Evolutionary conservation across 1,284 basidiomycete genomes (phyloP).

Genomic region (Cutaneotrichosporon arboriforme): DNA sequence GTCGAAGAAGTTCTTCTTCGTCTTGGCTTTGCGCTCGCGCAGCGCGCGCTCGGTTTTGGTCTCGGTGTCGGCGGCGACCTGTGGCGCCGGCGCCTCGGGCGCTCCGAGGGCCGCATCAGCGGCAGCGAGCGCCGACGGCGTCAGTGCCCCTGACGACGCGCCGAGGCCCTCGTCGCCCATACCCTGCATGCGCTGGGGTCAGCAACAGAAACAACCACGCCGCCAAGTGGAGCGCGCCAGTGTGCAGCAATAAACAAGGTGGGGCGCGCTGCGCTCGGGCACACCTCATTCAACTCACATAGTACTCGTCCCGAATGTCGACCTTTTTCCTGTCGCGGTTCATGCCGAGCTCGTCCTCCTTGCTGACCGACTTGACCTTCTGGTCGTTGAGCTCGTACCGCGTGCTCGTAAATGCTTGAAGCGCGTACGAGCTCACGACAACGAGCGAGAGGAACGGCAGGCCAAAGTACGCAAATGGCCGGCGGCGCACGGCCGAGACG

Average conservation of each 20-base stretch:
- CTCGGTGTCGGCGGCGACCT: neutral
- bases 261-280: neutral
- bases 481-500: constrained; percentile 36
- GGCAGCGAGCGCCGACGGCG: constrained; percentile 1
- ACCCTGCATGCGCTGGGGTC: neutral
- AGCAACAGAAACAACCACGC: neutral
- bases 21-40: constrained; percentile 6
- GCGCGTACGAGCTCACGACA: constrained; percentile 78
- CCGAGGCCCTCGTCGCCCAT: too few species aligned
- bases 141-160: too few species aligned
- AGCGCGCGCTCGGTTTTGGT: constrained; percentile 5
- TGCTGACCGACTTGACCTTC: constrained; percentile 68
- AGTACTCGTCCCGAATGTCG: constrained; percentile 93
- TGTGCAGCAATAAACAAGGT: too few species aligned
- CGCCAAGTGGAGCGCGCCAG: too few species aligned
- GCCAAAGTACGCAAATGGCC: constrained; percentile 62
- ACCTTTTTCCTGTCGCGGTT: constrained; percentile 75
- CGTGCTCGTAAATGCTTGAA: constrained; percentile 80
- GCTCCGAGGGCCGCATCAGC: constrained; percentile 10
- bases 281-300: constrained; percentile 56
- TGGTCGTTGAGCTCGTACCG: constrained; percentile 82
- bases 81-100: neutral
- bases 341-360: constrained; percentile 78
- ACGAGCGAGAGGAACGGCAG: constrained; percentile 80
- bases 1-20: constrained; percentile 32